These are phyloP conservation scores for Saccharum hybrid DNA, from an alignment of 202 grass and related monocot genomes.

Conservation along the genomic window DNA sequence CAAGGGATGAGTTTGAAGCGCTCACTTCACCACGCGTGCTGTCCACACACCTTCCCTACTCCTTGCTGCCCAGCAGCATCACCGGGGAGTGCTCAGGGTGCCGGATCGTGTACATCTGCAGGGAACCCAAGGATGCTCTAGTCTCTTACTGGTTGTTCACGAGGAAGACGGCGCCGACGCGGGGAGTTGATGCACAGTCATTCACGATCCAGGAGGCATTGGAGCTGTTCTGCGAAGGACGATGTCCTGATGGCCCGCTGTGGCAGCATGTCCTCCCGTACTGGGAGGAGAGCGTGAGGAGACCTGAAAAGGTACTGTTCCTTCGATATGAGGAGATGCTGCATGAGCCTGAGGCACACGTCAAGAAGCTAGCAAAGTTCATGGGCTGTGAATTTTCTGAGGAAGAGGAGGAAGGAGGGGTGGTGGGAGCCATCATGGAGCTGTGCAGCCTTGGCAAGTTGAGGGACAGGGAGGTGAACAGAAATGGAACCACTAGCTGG, in stretches of 20 bases:
- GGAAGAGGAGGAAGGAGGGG: slow-evolving; percentile 16
- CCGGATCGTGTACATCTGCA: slow-evolving; percentile 21
- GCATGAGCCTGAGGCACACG: neutral
- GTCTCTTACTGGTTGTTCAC: neutral
- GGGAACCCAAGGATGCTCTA: slow-evolving; percentile 24
- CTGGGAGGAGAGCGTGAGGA: slow-evolving; percentile 17
- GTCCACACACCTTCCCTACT: slow-evolving; percentile 25
- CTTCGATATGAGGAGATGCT: slow-evolving; percentile 35
- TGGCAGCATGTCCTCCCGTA: slow-evolving; percentile 23
- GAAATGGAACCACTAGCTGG: neutral
- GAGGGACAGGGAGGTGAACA: neutral
- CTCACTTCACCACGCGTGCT: neutral
- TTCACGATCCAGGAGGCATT: neutral
- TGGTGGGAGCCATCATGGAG: neutral
- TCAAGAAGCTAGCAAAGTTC: slow-evolving; percentile 38
- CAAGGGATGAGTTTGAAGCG: neutral
- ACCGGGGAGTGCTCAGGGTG: neutral
- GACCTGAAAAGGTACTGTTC: slow-evolving; percentile 26
- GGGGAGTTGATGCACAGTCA: neutral
- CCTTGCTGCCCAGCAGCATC: slow-evolving; percentile 12
- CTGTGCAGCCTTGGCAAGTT: neutral
- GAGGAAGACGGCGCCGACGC: neutral
- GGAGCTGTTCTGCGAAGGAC: neutral
- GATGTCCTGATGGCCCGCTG: neutral
- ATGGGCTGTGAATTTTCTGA: slow-evolving; percentile 24